Conservation (phyloP, 2,329 filamentous ascomycete genomes). For the Cryoendolithus antarcticus region DNA sequence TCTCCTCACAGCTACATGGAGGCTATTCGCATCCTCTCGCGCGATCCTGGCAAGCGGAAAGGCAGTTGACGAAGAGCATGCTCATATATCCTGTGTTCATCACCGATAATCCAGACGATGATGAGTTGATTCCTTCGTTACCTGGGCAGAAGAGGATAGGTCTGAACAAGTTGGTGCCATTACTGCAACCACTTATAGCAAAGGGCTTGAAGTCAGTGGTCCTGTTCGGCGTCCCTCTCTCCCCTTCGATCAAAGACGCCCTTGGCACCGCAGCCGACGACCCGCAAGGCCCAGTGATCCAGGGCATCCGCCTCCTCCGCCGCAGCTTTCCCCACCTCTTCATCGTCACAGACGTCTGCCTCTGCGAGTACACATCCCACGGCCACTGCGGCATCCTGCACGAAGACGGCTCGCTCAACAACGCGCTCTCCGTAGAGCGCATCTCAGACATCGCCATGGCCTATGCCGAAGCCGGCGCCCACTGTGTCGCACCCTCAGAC, state of each 20-base stretch:
- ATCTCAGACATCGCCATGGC: slow-evolving; percentile 93
- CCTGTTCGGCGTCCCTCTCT: slow-evolving; percentile 84
- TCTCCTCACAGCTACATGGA: slow-evolving; percentile 39
- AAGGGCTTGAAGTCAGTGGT: slow-evolving; percentile 91
- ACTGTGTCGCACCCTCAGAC: slow-evolving; percentile 93
- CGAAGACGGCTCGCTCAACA: slow-evolving; percentile 87
- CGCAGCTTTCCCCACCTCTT: slow-evolving; percentile 81
- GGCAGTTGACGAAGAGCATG: slow-evolving; percentile 60
- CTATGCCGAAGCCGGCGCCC: slow-evolving; percentile 92
- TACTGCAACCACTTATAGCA: slow-evolving; percentile 72
- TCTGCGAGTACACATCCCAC: slow-evolving; percentile 97
- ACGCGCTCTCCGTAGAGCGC: slow-evolving; percentile 81
- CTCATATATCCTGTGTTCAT: slow-evolving; percentile 96
- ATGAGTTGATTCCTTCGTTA: slow-evolving; percentile 77
- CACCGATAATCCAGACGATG: slow-evolving; percentile 86
- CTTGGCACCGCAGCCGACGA: slow-evolving; percentile 88
- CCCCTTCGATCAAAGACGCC: slow-evolving; percentile 71
- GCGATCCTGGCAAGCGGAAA: slow-evolving; percentile 40
- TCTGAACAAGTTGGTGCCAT: slow-evolving; percentile 71
- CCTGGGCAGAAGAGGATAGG: slow-evolving; percentile 84
- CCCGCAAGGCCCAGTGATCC: slow-evolving; percentile 82
- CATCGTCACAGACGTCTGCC: slow-evolving; percentile 83
- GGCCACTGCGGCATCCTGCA: slow-evolving; percentile 94
- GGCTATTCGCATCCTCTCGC: slow-evolving; percentile 41
- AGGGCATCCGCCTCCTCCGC: slow-evolving; percentile 70